A percentile compares a stretch with the other conserved stretches of the same genome.
phyloP scores from a whole-genome alignment of 371 early-diverging fungal species.

The Nematocida sp. region DNA sequence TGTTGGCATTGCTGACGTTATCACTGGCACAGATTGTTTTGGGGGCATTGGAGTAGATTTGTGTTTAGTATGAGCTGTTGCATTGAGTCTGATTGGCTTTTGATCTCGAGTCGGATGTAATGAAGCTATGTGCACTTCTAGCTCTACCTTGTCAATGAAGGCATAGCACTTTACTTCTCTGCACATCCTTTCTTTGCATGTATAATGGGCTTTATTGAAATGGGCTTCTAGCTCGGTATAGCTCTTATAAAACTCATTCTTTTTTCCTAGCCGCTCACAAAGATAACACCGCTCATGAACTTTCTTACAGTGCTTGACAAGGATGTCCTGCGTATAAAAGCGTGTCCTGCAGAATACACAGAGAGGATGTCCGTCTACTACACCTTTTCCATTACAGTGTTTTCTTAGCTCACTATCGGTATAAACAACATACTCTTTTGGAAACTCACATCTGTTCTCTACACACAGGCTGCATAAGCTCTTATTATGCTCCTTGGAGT shows the following conservation, averaged over 20 bases:
- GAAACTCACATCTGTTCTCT: slow-evolving; percentile 55
- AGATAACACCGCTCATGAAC: slow-evolving; percentile 59
- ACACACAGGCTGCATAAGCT: slow-evolving; percentile 59
- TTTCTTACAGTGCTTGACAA: slow-evolving; percentile 57
- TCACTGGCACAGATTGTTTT: too few species aligned
- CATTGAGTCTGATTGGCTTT: slow-evolving; percentile 14
- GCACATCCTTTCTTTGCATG: slow-evolving; percentile 57
- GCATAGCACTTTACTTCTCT: slow-evolving; percentile 57
- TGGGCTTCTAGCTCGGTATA: slow-evolving; percentile 61
- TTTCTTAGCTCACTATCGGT: slow-evolving; percentile 23
- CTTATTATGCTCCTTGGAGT: slow-evolving; percentile 45
- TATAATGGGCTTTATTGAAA: slow-evolving; percentile 59
- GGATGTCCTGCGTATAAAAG: slow-evolving; percentile 55
- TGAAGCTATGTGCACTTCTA: slow-evolving; percentile 52
- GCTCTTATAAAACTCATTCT: slow-evolving; percentile 58
- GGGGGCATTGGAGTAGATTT: too few species aligned
- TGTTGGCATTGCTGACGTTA: slow-evolving; percentile 27
- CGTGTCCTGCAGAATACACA: slow-evolving; percentile 60
- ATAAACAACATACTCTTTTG: slow-evolving; percentile 56
- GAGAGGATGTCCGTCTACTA: slow-evolving; percentile 58
- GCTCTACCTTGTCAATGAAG: slow-evolving; percentile 62
- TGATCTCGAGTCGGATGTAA: slow-evolving; percentile 35
- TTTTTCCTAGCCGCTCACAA: slow-evolving; percentile 60
- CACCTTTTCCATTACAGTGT: slow-evolving; percentile 55
- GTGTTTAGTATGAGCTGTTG: slow-evolving; percentile 6